These are phyloP conservation scores for Pythium guiyangense DNA, from an alignment of 352 stramenopile species.

Conservation along the genomic window DNA sequence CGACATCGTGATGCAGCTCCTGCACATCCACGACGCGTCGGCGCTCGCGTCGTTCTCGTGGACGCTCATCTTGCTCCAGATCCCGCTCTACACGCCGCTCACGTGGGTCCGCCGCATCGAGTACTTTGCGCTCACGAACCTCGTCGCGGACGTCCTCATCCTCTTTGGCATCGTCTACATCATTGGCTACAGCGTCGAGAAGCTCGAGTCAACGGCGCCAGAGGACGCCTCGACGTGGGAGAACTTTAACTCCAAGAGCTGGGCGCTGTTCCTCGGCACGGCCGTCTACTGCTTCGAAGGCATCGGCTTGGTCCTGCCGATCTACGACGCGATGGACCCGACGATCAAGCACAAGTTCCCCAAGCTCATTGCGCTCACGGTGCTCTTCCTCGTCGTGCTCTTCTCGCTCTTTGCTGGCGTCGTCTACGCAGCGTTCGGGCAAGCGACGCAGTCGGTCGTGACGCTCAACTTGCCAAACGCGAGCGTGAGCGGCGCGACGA, in stretches of 20 bases:
- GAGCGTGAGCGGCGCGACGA: slow-evolving; percentile 43
- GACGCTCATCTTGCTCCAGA: slow-evolving; percentile 58
- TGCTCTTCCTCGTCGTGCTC: slow-evolving; percentile 48
- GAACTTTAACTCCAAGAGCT: slow-evolving; percentile 66
- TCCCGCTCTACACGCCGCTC: slow-evolving; percentile 60
- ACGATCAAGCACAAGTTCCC: slow-evolving; percentile 61
- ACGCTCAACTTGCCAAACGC: slow-evolving; percentile 55
- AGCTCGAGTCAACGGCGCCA: slow-evolving; percentile 22
- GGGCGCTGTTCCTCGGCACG: slow-evolving; percentile 56
- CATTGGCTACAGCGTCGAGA: slow-evolving; percentile 45
- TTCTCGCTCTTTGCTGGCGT: slow-evolving; percentile 51
- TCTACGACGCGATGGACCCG: slow-evolving; percentile 58
- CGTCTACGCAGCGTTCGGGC: slow-evolving; percentile 50
- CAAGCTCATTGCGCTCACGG: slow-evolving; percentile 37
- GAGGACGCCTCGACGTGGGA: slow-evolving; percentile 27
- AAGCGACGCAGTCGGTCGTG: slow-evolving; percentile 50
- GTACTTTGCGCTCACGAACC: slow-evolving; percentile 70
- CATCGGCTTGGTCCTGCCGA: slow-evolving; percentile 66
- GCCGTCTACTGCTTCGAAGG: slow-evolving; percentile 70
- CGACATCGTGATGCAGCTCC: slow-evolving; percentile 48
- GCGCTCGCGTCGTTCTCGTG: slow-evolving; percentile 15
- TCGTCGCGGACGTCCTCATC: slow-evolving; percentile 59
- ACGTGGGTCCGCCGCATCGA: slow-evolving; percentile 71
- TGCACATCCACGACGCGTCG: slow-evolving; percentile 36
- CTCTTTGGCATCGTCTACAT: slow-evolving; percentile 58